Evolutionary conservation across 257 asterid species (phyloP).

Genomic region (Ajuga chamaepitys): DNA sequence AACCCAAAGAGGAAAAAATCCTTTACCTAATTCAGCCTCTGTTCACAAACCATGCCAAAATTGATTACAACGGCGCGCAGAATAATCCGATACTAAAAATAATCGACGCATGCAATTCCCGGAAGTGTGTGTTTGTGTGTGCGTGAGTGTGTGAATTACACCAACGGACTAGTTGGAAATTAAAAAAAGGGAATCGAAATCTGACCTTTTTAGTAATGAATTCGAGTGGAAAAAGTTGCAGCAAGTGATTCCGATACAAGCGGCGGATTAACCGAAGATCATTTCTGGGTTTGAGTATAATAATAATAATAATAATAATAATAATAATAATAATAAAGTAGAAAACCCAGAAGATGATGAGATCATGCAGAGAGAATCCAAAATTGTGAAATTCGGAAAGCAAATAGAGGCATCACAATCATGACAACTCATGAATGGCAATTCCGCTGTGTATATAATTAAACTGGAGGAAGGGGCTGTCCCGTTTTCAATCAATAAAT

Average conservation of each 20-base stretch:
- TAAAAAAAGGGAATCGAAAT: background rate
- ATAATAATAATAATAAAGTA: no score
- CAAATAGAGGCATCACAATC: background rate
- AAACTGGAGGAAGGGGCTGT: background rate
- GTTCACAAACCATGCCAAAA: background rate
- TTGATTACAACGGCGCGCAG: background rate
- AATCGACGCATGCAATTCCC: conserved; percentile 19
- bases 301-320: no score
- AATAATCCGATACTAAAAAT: background rate
- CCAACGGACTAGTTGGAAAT: background rate
- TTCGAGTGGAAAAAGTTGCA: background rate
- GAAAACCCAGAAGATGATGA: background rate
- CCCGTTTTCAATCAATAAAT: no score
- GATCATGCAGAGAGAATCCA: conserved; percentile 3
- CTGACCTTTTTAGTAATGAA: conserved; percentile 9
- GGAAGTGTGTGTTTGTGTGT: background rate
- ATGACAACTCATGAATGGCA: conserved; percentile 10
- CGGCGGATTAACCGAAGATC: conserved; percentile 3
- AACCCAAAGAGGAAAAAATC: background rate
- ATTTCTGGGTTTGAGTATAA: no score
- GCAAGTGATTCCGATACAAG: conserved; percentile 1
- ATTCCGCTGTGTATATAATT: background rate
- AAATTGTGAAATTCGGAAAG: conserved; percentile 6
- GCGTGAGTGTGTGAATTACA: background rate
- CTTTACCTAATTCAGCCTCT: background rate